A percentile compares a stretch with the other conserved stretches of the same genome.
These are phyloP conservation scores for Hirschfeldia incana DNA, from an alignment of 345 rosid species.

Conservation along the genomic window DNA sequence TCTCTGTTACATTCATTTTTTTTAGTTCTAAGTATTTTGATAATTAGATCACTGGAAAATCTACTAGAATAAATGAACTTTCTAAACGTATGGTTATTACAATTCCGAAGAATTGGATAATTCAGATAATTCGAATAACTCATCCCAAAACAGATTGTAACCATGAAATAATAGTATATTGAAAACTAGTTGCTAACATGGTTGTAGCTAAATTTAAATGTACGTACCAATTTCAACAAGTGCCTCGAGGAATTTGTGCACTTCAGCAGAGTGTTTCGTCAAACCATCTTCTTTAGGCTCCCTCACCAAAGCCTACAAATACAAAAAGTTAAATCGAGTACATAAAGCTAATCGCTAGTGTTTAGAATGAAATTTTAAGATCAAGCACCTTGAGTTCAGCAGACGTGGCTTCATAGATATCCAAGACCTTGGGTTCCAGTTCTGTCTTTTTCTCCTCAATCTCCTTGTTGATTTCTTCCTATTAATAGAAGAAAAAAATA, in stretches of 20 bases:
- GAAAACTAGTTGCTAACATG: neutral
- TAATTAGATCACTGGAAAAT: neutral
- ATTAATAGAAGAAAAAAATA: neutral
- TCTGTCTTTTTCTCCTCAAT: conserved; percentile 20
- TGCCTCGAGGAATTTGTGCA: conserved; percentile 15
- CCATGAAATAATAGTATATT: neutral
- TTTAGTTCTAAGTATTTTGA: neutral
- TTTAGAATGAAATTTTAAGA: neutral
- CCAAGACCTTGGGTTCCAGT: conserved; percentile 5
- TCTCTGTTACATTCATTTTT: neutral
- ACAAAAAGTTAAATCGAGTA: neutral
- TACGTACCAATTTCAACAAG: conserved; percentile 16
- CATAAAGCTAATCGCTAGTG: neutral
- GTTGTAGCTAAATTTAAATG: neutral
- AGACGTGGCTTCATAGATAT: conserved; percentile 10
- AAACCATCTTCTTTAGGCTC: conserved; percentile 19
- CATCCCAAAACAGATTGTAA: neutral
- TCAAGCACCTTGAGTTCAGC: conserved; percentile 20
- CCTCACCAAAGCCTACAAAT: conserved; percentile 11
- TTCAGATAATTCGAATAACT: neutral
- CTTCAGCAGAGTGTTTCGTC: conserved; percentile 5
- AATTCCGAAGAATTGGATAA: neutral
- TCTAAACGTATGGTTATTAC: neutral
- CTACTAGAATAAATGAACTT: neutral
- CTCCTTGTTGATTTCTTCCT: conserved; percentile 22